phyloP scores from a whole-genome alignment of 768 basidiomycete genomes.

The Floccularia luteovirens region DNA sequence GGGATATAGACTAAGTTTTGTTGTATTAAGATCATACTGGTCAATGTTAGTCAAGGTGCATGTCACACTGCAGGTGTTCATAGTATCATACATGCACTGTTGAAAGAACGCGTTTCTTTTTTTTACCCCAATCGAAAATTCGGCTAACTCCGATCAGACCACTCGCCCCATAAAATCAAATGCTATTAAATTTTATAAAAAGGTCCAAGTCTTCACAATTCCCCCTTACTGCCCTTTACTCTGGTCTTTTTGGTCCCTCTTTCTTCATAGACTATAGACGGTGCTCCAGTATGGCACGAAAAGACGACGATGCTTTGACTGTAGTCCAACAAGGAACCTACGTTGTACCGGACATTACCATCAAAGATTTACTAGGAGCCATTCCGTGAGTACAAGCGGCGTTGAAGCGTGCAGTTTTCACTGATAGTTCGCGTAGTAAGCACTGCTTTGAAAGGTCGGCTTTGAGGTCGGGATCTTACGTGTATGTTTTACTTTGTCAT shows the following conservation, averaged over 20 bases:
- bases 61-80: too few species aligned
- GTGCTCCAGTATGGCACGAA: constrained; percentile 23
- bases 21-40: too few species aligned
- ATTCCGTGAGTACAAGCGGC: constrained; percentile 64
- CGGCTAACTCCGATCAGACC: constrained; percentile 16
- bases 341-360: constrained; percentile 73
- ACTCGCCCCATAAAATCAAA: constrained; percentile 19
- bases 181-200: too few species aligned
- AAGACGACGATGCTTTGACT: constrained; percentile 21
- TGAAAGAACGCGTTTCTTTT: too few species aligned
- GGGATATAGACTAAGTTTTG: too few species aligned
- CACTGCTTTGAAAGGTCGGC: constrained; percentile 93
- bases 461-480: constrained; percentile 65
- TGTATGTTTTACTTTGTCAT: constrained; percentile 37
- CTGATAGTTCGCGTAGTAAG: constrained; percentile 30
- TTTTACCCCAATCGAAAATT: constrained; percentile 14
- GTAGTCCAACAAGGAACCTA: constrained; percentile 51
- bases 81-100: too few species aligned
- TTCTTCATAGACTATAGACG: constrained; percentile 4
- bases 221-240: constrained; percentile 6
- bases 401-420: background rate
- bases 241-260: background rate
- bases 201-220: constrained; percentile 7
- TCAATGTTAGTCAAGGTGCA: too few species aligned
- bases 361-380: constrained; percentile 78